phyloP scores from a whole-genome alignment of 2,329 filamentous ascomycete species.

The Paecilomyces variotii region DNA sequence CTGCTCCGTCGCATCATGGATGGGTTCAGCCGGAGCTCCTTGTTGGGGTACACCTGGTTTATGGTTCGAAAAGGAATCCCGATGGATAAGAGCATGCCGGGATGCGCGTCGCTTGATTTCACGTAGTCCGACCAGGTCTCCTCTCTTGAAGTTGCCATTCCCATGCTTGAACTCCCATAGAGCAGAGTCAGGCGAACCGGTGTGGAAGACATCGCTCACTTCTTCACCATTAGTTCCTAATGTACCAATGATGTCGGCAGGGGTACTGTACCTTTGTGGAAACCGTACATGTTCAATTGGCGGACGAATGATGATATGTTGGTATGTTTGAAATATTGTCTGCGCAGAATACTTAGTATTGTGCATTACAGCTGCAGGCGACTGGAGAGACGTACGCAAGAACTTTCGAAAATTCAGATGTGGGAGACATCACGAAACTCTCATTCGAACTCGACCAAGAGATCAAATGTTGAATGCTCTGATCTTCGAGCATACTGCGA shows the following conservation, averaged over 20 bases:
- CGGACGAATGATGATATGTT: conserved; percentile 98
- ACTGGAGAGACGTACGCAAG: conserved; percentile 63
- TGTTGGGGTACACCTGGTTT: conserved; percentile 71
- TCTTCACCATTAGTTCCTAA: conserved; percentile 2
- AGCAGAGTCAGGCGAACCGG: conserved; percentile 82
- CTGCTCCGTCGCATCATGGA: conserved; percentile 70
- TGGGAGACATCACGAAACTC: conserved; percentile 98
- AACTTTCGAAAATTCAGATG: conserved; percentile 95
- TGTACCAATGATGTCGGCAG: background rate
- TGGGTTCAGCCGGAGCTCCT: conserved; percentile 74
- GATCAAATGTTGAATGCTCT: conserved; percentile 86
- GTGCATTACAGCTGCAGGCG: conserved; percentile 7
- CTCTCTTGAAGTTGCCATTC: conserved; percentile 92
- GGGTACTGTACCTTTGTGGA: conserved; percentile 74
- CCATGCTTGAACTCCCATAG: conserved; percentile 99
- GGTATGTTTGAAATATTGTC: conserved; percentile 98
- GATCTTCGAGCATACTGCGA: conserved; percentile 88
- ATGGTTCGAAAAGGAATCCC: conserved; percentile 74
- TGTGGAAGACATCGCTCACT: conserved; percentile 99
- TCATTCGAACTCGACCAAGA: conserved; percentile 92
- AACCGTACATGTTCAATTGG: conserved; percentile 98
- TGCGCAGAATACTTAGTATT: conserved; percentile 32
- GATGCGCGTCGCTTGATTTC: conserved; percentile 96
- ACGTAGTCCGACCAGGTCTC: conserved; percentile 79
- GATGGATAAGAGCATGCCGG: conserved; percentile 83